Conservation (phyloP, 768 basidiomycete genomes). For the Serendipita sp. region DNA sequence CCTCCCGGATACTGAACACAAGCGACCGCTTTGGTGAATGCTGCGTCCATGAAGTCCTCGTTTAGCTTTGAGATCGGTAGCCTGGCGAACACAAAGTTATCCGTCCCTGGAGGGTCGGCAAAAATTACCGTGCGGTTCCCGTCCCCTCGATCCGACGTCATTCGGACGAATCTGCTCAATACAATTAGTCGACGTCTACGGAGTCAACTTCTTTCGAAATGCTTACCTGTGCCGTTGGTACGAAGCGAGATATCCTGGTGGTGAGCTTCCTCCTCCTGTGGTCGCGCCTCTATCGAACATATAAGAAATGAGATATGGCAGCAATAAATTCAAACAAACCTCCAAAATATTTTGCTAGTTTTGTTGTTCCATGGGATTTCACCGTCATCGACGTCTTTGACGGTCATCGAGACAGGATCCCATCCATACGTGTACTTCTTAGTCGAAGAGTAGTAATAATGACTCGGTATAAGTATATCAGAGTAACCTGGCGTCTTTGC, state of each 20-base stretch:
- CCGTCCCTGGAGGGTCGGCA: conserved; percentile 43
- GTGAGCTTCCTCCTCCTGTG: conserved; percentile 83
- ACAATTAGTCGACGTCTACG: neutral
- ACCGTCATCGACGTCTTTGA: conserved; percentile 68
- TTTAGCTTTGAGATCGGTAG: conserved; percentile 52
- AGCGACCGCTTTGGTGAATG: conserved; percentile 65
- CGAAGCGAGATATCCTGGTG: conserved; percentile 61
- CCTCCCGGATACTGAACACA: conserved; percentile 62
- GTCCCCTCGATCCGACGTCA: conserved; percentile 44
- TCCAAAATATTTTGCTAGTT: conserved; percentile 77
- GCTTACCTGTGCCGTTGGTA: conserved; percentile 75
- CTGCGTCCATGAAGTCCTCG: conserved; percentile 68
- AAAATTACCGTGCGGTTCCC: conserved; percentile 50
- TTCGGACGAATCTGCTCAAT: conserved; percentile 45
- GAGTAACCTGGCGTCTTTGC: conserved; percentile 71
- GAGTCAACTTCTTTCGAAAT: conserved; percentile 10
- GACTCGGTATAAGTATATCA: conserved; percentile 88
- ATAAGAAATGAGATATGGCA: too few relatives aligned
- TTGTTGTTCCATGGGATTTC: conserved; percentile 83
- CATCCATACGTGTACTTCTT: conserved; percentile 78
- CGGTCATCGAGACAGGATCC: conserved; percentile 57
- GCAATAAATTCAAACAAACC: too few relatives aligned
- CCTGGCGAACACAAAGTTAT: conserved; percentile 40
- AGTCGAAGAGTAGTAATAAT: conserved; percentile 85
- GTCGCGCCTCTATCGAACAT: conserved; percentile 52